These are phyloP conservation scores for Phyllosticta citrichinensis DNA, from an alignment of 2,329 filamentous ascomycete genomes.

Conservation along the genomic window DNA sequence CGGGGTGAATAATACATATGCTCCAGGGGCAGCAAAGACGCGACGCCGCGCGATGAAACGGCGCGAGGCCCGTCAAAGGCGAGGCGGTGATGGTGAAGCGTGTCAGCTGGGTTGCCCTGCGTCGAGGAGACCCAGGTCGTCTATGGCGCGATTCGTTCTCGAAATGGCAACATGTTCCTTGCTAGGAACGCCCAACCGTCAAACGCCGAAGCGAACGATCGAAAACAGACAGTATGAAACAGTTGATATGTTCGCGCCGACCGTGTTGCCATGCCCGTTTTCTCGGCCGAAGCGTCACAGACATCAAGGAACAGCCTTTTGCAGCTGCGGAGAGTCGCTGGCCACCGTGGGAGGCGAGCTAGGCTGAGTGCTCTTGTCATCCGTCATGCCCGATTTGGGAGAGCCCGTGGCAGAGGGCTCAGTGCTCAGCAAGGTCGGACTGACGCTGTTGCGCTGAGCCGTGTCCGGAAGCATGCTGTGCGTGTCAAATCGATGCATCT, in stretches of 20 bases:
- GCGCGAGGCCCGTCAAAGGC: background rate
- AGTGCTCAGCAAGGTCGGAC: constrained; percentile 6
- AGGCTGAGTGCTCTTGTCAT: constrained; percentile 8
- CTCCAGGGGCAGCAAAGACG: background rate
- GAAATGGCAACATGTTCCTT: background rate
- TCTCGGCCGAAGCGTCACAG: background rate
- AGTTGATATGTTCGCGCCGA: constrained; percentile 7
- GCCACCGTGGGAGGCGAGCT: constrained; percentile 1
- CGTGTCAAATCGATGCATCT: constrained; percentile 35
- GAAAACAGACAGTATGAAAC: constrained; percentile 8
- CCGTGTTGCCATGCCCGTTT: background rate
- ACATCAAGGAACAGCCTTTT: background rate
- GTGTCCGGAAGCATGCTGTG: constrained; percentile 19
- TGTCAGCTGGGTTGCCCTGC: background rate
- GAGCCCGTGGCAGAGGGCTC: constrained; percentile 6
- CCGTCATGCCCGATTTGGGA: constrained; percentile 6
- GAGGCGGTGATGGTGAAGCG: background rate
- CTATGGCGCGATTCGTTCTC: background rate
- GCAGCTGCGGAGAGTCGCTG: background rate
- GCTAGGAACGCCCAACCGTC: constrained; percentile 8
- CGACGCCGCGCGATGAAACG: background rate
- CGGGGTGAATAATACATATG: constrained; percentile 7
- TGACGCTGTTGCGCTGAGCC: constrained; percentile 15
- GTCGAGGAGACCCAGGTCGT: background rate
- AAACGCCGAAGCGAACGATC: constrained; percentile 9